Conservation (phyloP, 495 filamentous ascomycete species). For the Chaetomium cochliodes region DNA sequence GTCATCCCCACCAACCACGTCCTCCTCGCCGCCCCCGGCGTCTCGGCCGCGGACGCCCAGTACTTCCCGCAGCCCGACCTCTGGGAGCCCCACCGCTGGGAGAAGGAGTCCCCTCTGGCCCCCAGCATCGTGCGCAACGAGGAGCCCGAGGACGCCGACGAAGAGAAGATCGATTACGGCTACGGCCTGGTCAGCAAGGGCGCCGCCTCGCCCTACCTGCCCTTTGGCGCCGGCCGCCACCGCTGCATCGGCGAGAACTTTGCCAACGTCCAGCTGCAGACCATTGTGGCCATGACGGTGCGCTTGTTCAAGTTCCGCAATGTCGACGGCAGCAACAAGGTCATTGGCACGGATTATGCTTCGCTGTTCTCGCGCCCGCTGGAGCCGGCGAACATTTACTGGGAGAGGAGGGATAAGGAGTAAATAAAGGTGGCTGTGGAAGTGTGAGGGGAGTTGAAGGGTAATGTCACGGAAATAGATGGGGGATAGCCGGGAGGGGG, state of each 20-base stretch:
- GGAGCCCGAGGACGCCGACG: constrained; percentile 55
- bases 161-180: constrained; percentile 84
- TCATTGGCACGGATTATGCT: constrained; percentile 83
- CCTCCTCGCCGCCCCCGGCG: constrained; percentile 78
- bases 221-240: constrained; percentile 91
- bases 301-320: constrained; percentile 73
- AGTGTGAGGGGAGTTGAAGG: no score
- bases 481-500: background rate
- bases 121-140: constrained; percentile 50
- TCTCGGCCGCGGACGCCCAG: constrained; percentile 63
- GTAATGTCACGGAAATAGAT: background rate
- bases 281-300: constrained; percentile 78
- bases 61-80: constrained; percentile 77
- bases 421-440: background rate
- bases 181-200: constrained; percentile 93
- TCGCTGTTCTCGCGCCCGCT: constrained; percentile 63
- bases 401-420: constrained; percentile 56
- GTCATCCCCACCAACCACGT: constrained; percentile 72
- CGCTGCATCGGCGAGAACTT: constrained; percentile 97
- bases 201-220: constrained; percentile 80
- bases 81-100: constrained; percentile 93
- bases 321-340: constrained; percentile 61
- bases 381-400: constrained; percentile 61
- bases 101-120: constrained; percentile 47
- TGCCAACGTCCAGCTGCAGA: constrained; percentile 85